These are phyloP conservation scores for Brettanomyces anomalus DNA, from an alignment of 805 yeast genomes.

Conservation along the genomic window DNA sequence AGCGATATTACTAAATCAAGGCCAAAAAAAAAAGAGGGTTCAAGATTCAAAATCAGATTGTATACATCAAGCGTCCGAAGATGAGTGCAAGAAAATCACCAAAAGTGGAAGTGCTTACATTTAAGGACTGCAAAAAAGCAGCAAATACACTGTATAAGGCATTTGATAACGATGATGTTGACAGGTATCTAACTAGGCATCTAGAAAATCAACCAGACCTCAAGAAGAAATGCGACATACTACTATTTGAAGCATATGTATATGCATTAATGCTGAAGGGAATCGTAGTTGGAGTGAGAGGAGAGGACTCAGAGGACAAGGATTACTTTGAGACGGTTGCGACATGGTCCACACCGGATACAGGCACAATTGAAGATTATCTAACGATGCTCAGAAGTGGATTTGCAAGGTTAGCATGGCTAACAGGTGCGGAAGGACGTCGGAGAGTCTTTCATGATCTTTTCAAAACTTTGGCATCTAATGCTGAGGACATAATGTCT, in stretches of 20 bases:
- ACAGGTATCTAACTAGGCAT: constrained; percentile 24
- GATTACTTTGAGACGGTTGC: constrained; percentile 44
- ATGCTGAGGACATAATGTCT: constrained; percentile 33
- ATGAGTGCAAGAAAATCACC: constrained; percentile 3
- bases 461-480: constrained; percentile 43
- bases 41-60: too few species aligned
- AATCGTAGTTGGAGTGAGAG: constrained; percentile 40
- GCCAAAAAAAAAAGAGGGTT: too few species aligned
- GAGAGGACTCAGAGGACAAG: constrained; percentile 24
- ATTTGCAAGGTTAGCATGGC: constrained; percentile 41
- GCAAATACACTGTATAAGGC: constrained; percentile 26
- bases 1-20: too few species aligned
- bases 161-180: constrained; percentile 27
- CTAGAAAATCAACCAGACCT: constrained; percentile 24
- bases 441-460: constrained; percentile 40
- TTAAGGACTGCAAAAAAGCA: constrained; percentile 25
- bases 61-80: too few species aligned
- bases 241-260: constrained; percentile 42
- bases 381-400: constrained; percentile 43
- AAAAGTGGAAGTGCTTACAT: constrained; percentile 21
- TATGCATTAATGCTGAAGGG: constrained; percentile 43
- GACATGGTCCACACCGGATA: constrained; percentile 42
- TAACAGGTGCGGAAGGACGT: constrained; percentile 39
- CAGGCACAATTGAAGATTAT: constrained; percentile 36
- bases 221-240: constrained; percentile 27